Evolutionary conservation across 176 grass and related monocot species (phyloP).

Genomic region (Oryza punctata): DNA sequence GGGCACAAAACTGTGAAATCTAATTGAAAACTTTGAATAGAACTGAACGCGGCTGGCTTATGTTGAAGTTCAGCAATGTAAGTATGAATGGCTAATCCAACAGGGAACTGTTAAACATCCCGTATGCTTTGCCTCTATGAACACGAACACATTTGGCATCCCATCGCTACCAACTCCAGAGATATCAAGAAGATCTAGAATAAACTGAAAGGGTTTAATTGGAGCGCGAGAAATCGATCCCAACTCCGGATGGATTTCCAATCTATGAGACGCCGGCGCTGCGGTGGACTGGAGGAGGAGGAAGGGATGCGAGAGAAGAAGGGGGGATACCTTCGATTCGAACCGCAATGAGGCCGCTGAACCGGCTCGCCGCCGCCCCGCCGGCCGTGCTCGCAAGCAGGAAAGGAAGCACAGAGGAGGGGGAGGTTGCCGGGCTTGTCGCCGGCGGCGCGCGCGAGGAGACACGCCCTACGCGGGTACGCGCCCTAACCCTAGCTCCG

Average conservation of each 20-base stretch:
- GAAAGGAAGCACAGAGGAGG: not conserved
- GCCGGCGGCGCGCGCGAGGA: too few species aligned
- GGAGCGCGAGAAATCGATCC: not conserved
- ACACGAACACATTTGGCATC: not conserved
- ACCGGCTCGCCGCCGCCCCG: too few species aligned
- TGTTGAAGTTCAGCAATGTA: not conserved
- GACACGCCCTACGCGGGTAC: too few species aligned
- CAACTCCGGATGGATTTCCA: too few species aligned
- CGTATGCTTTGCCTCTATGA: not conserved
- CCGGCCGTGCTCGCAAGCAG: not conserved
- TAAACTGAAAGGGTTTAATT: not conserved
- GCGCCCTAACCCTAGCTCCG: too few species aligned
- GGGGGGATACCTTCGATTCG: not conserved
- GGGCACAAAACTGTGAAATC: conserved; percentile 25
- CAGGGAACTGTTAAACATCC: not conserved
- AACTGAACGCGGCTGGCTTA: not conserved
- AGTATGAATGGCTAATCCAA: not conserved
- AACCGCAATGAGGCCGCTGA: not conserved
- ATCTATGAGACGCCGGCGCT: too few species aligned
- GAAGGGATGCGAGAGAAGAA: not conserved
- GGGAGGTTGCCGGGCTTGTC: not conserved
- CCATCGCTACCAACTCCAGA: not conserved
- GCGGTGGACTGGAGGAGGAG: too few species aligned
- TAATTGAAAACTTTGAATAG: not conserved
- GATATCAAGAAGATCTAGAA: not conserved